phyloP scores from a whole-genome alignment of 2,329 filamentous ascomycete genomes.

The Sarocladium kiliense region DNA sequence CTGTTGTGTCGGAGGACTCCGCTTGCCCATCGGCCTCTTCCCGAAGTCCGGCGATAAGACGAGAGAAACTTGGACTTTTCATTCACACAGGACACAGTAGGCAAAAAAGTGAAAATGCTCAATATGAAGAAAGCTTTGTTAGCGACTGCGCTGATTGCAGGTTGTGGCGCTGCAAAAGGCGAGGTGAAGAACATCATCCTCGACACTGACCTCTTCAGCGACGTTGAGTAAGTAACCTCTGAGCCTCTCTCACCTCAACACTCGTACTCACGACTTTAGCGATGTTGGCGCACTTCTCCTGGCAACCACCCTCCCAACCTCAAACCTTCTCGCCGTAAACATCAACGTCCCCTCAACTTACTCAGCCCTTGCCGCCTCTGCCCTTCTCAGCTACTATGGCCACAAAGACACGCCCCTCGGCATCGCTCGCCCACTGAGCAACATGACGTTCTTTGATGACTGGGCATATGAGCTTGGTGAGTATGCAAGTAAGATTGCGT shows the following conservation, averaged over 20 bases:
- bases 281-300: slow-evolving; percentile 37
- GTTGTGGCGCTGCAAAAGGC: not conserved
- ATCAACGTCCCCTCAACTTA: slow-evolving; percentile 36
- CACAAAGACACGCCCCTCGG: slow-evolving; percentile 31
- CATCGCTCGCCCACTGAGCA: slow-evolving; percentile 31
- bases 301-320: slow-evolving; percentile 28
- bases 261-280: slow-evolving; percentile 19
- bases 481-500: slow-evolving; percentile 40
- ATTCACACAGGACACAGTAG: not conserved
- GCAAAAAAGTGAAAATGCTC: not conserved
- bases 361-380: slow-evolving; percentile 34
- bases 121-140: not conserved
- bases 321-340: slow-evolving; percentile 35
- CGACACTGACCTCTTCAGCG: slow-evolving; percentile 41
- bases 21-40: not conserved
- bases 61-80: not conserved
- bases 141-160: not conserved
- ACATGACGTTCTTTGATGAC: slow-evolving; percentile 38
- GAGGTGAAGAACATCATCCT: slow-evolving; percentile 27
- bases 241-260: not conserved
- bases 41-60: not conserved
- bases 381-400: slow-evolving; percentile 36
- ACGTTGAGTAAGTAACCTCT: slow-evolving; percentile 33
- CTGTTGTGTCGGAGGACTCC: not conserved
- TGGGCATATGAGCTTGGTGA: slow-evolving; percentile 34